phyloP scores from a whole-genome alignment of 1,139 yeast genomes.

The Geotrichum carabidarum region DNA sequence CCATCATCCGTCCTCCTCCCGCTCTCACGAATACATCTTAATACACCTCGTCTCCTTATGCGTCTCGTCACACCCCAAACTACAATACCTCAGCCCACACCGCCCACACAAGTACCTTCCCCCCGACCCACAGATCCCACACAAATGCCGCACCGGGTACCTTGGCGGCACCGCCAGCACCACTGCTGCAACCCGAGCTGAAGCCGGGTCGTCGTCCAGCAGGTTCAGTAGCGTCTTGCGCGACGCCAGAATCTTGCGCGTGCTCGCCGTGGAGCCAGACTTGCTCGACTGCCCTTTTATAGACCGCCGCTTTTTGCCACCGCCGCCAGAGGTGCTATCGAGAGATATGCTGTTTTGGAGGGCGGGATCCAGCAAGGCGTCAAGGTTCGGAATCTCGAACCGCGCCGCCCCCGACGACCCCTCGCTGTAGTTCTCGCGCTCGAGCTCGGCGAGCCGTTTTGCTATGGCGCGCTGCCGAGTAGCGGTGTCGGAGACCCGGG shows the following conservation, averaged over 20 bases:
- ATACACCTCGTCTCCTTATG: constrained; percentile 43
- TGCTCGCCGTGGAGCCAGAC: constrained; percentile 18
- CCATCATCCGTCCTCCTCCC: not conserved
- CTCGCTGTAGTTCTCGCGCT: constrained; percentile 41
- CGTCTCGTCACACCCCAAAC: constrained; percentile 36
- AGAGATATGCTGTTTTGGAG: constrained; percentile 17
- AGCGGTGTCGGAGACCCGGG: constrained; percentile 20
- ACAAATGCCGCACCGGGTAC: constrained; percentile 37
- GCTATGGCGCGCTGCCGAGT: constrained; percentile 31
- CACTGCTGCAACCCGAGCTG: constrained; percentile 31
- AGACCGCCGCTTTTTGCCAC: constrained; percentile 25
- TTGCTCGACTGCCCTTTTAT: not conserved
- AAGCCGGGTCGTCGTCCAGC: constrained; percentile 41
- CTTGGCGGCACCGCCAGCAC: constrained; percentile 34
- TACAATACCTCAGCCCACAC: constrained; percentile 41
- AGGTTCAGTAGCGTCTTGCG: constrained; percentile 40
- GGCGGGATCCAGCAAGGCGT: constrained; percentile 22
- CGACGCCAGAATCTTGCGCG: constrained; percentile 39
- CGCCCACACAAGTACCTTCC: constrained; percentile 36
- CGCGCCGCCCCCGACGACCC: constrained; percentile 28
- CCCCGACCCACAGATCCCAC: constrained; percentile 44
- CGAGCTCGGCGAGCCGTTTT: constrained; percentile 39
- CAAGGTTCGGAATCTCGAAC: constrained; percentile 39
- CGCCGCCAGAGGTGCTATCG: constrained; percentile 28
- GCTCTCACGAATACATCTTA: constrained; percentile 28